Base-by-base conservation (phyloP, 2,329 filamentous ascomycete genomes). In the Talaromyces sp. region DNA sequence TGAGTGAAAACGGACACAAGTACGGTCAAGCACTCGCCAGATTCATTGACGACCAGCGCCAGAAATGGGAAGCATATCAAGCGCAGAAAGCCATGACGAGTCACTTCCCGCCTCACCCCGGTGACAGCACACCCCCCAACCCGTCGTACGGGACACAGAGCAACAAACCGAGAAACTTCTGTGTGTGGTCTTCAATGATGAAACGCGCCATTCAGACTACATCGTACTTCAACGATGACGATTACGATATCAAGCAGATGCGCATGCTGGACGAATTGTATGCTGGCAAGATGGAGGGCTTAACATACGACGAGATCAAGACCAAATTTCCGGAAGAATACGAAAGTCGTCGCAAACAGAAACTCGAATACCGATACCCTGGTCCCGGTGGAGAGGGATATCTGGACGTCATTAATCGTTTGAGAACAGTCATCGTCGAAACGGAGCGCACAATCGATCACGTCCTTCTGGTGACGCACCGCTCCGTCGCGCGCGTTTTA, bases 181-280 rank as follows among this genome's bases (percentile, higher is more conserved):
- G 95, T 75, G 91, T 99, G 16, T 99, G 95, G 95, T 97, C 93
- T 0, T 96, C 91, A 2, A 98, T 98, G 93, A 85, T 99, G 66
- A 89, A 90, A 73, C 90, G 95, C 67, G 92, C 91, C 64, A 88
- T 95, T 58, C 87, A 96, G 72, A 96, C 93, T 0, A 92, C 90
- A 0, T 87, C 95, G 67, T 89, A 90, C 74, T 99, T 98, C 74
- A 90, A 96, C 68, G 95, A 98, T 67, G 93, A 98, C 23, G 91
- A 96, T 60, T 96, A 93, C 74, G 95, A 98, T 68, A 88, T 96
- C 69, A 99, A 99, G 80, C 91, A 96, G 69, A 96, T 93, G 92
- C 90, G 93, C 71, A 96, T 96, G 91, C 84, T 99, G 58, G 96
- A 99, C 72, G 95, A 99, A 77, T 86, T 99, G 56, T 96, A 98